Conservation (phyloP, 1,139 yeast genomes). For the Debaryomyces coudertii region DNA sequence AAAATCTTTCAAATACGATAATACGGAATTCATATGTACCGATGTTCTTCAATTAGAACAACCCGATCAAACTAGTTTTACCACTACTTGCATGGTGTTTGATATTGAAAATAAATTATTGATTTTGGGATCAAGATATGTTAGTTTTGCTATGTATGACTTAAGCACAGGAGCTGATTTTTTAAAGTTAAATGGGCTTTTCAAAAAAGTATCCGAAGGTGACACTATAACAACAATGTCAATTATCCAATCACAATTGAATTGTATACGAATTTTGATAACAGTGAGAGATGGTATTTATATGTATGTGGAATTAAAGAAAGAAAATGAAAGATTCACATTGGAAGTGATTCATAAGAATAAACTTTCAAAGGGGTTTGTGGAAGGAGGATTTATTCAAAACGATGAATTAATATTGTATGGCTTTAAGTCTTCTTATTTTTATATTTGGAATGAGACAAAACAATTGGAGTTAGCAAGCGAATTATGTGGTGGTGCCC, state of each 20-base stretch:
- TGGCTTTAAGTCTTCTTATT: slow-evolving; percentile 81
- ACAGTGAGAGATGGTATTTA: slow-evolving; percentile 72
- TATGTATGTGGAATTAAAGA: slow-evolving; percentile 33
- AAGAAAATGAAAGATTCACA: slow-evolving; percentile 17
- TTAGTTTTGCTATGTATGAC: slow-evolving; percentile 62
- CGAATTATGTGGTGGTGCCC: slow-evolving; percentile 90
- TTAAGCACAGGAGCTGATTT: slow-evolving; percentile 24
- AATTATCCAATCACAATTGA: slow-evolving; percentile 29
- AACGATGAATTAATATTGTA: slow-evolving; percentile 60
- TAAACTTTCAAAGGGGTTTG: slow-evolving; percentile 70
- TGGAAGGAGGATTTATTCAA: slow-evolving; percentile 68
- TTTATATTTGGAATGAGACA: slow-evolving; percentile 84
- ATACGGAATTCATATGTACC: slow-evolving; percentile 20
- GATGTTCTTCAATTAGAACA: slow-evolving; percentile 26
- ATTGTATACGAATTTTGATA: slow-evolving; percentile 33
- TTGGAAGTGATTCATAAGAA: slow-evolving; percentile 57
- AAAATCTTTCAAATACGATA: slow-evolving; percentile 32
- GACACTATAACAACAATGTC: slow-evolving; percentile 70
- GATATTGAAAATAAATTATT: slow-evolving; percentile 44
- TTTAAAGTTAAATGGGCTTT: slow-evolving; percentile 31
- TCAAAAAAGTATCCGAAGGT: slow-evolving; percentile 65
- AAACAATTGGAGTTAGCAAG: slow-evolving; percentile 68
- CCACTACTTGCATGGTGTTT: slow-evolving; percentile 58
- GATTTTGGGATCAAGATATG: slow-evolving; percentile 72
- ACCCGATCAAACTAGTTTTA: slow-evolving; percentile 54